Evolutionary conservation across 257 asterid species (phyloP), one percentile per base, ranked within the genome.

Genomic region (Solanum sejunctum): DNA sequence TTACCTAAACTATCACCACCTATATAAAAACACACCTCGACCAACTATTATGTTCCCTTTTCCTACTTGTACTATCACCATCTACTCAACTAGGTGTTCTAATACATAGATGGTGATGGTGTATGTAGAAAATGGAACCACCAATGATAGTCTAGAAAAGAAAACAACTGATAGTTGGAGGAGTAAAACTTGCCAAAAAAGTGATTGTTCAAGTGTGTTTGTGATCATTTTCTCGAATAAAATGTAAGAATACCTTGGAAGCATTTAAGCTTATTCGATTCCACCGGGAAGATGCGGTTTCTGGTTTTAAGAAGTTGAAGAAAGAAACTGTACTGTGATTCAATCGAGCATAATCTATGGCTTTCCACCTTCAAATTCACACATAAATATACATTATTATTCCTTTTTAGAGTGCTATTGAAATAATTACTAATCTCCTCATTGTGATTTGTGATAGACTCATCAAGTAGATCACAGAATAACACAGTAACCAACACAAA

Each of bases 271-370:
- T 82, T 81, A 91, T 87, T 32, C 98, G 98, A 89, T 89, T 91
- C 99, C 99, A 97, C 70, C 99, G 93, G n/a, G 95, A 92, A 17
- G 92, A 90, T 2, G 96, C 92, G 0, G 95, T 89, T 85, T 95
- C 99, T 36, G 97, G 98, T 89, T 95, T 97, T 89, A 73, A 18
- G 90, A 91, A 93, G 87, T 97, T 91, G 91, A 97, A 94, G 90
- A 92, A 95, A 8, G 99, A 97, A 83, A 94, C 73, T 54, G 98
- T 94, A 84, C 93, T 95, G 91, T 89, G 95, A 85, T 92, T 95
- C 82, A 95, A 87, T 78, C 97, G 90, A 9, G 98, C 99, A 84
- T 89, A 95, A 88, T 95, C 96, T 28, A 95, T 78, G 32, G 95
- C 98, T 88, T 88, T 94, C 98, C 98, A 94, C 99, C 99, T 95